A percentile compares a stretch with the other conserved stretches of the same genome.
These are phyloP conservation scores for Calocybe cyanea DNA, from an alignment of 768 basidiomycete species.

Conservation along the genomic window DNA sequence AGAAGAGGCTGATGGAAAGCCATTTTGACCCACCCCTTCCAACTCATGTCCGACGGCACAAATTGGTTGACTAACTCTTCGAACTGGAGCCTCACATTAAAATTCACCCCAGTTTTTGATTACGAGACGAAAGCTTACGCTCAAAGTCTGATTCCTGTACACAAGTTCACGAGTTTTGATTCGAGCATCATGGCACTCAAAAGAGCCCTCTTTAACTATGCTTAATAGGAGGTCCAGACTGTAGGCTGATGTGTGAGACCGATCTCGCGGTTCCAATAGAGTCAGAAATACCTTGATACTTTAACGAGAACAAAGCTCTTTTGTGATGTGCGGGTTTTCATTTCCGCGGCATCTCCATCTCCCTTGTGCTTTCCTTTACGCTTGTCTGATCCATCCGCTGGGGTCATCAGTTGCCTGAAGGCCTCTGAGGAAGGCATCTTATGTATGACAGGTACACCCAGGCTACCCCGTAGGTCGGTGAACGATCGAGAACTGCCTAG, in stretches of 20 bases:
- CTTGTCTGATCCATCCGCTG: slow-evolving; percentile 15
- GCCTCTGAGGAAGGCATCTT: slow-evolving; percentile 39
- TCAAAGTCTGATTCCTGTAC: slow-evolving; percentile 80
- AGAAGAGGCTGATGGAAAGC: slow-evolving; percentile 77
- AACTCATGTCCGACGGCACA: slow-evolving; percentile 71
- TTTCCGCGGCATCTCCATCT: slow-evolving; percentile 64
- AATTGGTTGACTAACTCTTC: slow-evolving; percentile 79
- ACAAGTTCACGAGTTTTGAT: slow-evolving; percentile 79
- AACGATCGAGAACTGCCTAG: slow-evolving; percentile 65
- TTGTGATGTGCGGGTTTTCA: slow-evolving; percentile 75
- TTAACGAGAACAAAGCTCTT: slow-evolving; percentile 82
- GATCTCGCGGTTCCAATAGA: slow-evolving; percentile 16
- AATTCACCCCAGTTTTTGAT: neutral
- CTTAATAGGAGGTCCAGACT: slow-evolving; percentile 74
- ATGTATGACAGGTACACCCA: slow-evolving; percentile 24
- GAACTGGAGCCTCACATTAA: slow-evolving; percentile 42
- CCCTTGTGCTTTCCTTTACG: slow-evolving; percentile 13
- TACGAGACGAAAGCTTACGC: slow-evolving; percentile 44
- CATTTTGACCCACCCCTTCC: slow-evolving; percentile 83
- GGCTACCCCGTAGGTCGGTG: slow-evolving; percentile 56
- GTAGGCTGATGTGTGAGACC: neutral
- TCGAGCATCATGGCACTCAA: slow-evolving; percentile 75
- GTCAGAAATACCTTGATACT: slow-evolving; percentile 56
- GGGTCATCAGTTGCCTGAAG: slow-evolving; percentile 20
- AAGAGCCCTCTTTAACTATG: slow-evolving; percentile 79